phyloP scores from a whole-genome alignment of 1,139 yeast genomes.

The Sugiyamaella xylanicola region DNA sequence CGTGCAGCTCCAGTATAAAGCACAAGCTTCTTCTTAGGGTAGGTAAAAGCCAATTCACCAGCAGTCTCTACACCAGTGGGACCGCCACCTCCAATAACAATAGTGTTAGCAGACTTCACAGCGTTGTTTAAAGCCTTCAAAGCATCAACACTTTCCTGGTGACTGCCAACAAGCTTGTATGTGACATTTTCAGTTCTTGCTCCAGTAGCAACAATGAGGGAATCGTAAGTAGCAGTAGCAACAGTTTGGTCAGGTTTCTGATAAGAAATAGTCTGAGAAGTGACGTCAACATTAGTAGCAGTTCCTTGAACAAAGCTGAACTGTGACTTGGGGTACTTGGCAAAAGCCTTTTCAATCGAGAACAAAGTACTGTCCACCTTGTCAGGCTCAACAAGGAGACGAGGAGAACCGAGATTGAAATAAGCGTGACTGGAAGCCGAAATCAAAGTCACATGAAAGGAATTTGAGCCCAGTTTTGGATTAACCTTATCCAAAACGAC shows the following conservation, averaged over 20 bases:
- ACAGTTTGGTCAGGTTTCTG: conserved; percentile 43
- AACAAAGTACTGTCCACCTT: conserved; percentile 23
- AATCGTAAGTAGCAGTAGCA: conserved; percentile 58
- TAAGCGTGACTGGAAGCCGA: conserved; percentile 29
- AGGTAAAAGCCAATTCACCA: conserved; percentile 53
- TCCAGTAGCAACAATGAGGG: conserved; percentile 80
- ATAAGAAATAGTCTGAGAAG: conserved; percentile 35
- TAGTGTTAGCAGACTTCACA: conserved; percentile 69
- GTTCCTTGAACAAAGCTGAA: conserved; percentile 39
- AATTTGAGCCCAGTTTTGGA: conserved; percentile 17
- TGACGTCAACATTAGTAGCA: conserved; percentile 37
- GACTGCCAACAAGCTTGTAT: conserved; percentile 79
- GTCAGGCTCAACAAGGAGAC: conserved; percentile 34
- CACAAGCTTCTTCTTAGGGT: conserved; percentile 29
- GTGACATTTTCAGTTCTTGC: conserved; percentile 69
- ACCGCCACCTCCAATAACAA: conserved; percentile 90
- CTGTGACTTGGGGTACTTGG: conserved; percentile 24
- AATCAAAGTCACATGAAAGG: conserved; percentile 27
- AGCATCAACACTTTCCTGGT: conserved; percentile 72
- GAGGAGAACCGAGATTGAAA: conserved; percentile 34
- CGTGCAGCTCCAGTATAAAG: conserved; percentile 32
- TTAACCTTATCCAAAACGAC: conserved; percentile 23
- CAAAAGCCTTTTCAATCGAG: conserved; percentile 25
- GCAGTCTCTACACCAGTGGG: conserved; percentile 92
- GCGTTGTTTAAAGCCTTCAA: conserved; percentile 73